Conservation (phyloP, 352 stramenopile species). For the Pythium dissotocum region DNA sequence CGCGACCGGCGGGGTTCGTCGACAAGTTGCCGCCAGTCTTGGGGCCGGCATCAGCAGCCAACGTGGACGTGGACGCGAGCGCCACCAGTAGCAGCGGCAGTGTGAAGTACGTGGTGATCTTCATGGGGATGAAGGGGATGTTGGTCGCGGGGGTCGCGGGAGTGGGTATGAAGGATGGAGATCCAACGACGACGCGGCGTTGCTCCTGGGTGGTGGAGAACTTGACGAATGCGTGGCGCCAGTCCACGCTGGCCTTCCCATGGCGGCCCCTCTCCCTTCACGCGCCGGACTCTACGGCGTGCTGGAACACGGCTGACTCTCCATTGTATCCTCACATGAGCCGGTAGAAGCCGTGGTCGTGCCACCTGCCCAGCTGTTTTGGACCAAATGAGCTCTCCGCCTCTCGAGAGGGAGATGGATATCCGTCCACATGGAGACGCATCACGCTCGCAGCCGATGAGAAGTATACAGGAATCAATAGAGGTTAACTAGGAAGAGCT, state of each 20-base stretch:
- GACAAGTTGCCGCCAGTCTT: conserved; percentile 12
- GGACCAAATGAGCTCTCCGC: background rate
- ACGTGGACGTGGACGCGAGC: conserved; percentile 4
- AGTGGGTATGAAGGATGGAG: background rate
- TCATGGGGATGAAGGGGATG: conserved; percentile 10
- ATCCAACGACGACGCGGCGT: background rate
- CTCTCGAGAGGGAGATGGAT: background rate
- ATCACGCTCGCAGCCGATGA: background rate
- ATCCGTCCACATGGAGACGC: background rate
- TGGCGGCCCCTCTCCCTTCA: background rate
- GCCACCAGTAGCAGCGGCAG: conserved; percentile 6
- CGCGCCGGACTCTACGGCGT: background rate
- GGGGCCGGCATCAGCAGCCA: conserved; percentile 15
- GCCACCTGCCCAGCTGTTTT: background rate
- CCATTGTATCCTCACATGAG: background rate
- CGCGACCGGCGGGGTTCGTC: conserved; percentile 16
- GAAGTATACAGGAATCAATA: background rate
- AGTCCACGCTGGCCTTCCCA: background rate
- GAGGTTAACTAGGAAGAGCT: background rate
- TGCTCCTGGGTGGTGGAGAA: background rate
- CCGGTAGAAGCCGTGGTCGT: background rate
- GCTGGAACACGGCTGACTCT: background rate
- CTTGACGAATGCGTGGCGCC: background rate
- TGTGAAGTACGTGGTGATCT: conserved; percentile 16
- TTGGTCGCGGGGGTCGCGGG: background rate